Evolutionary conservation across 2,329 filamentous ascomycete species (phyloP).

Genomic region (Pseudogymnoascus destructans): DNA sequence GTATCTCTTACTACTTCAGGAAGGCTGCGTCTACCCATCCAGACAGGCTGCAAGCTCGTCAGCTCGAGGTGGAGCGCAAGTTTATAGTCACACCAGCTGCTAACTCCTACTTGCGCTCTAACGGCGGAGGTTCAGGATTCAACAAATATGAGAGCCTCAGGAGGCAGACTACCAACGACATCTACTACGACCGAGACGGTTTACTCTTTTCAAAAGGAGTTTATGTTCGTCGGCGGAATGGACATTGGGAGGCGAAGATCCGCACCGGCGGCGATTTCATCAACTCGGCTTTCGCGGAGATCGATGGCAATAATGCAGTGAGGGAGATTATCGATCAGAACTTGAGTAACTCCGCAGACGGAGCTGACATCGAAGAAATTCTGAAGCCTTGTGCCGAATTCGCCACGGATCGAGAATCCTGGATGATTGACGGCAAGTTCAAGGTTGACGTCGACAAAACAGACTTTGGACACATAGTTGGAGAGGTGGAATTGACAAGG

Average conservation of each 20-base stretch:
- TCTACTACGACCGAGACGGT: neutral
- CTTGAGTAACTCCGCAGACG: slow-evolving; percentile 6
- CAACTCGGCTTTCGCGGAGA: slow-evolving; percentile 11
- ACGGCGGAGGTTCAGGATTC: slow-evolving; percentile 9
- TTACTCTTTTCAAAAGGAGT: slow-evolving; percentile 12
- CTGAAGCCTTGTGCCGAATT: slow-evolving; percentile 13
- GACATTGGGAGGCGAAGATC: slow-evolving; percentile 13
- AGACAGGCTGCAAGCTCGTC: neutral
- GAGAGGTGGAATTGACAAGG: slow-evolving; percentile 14
- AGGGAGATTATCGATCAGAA: slow-evolving; percentile 11
- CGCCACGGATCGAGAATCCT: slow-evolving; percentile 13
- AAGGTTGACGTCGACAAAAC: slow-evolving; percentile 14
- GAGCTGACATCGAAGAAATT: slow-evolving; percentile 11
- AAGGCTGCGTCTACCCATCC: slow-evolving; percentile 3
- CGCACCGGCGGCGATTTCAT: slow-evolving; percentile 10
- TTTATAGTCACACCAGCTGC: slow-evolving; percentile 10
- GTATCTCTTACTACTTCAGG: slow-evolving; percentile 7
- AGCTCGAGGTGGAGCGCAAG: slow-evolving; percentile 9
- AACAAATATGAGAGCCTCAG: slow-evolving; percentile 4
- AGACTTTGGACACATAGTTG: slow-evolving; percentile 15
- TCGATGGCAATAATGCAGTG: slow-evolving; percentile 10
- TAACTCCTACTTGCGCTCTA: slow-evolving; percentile 1
- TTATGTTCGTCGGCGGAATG: slow-evolving; percentile 12
- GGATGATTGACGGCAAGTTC: slow-evolving; percentile 13
- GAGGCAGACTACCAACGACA: slow-evolving; percentile 6